phyloP scores from a whole-genome alignment of 768 basidiomycete species.

The Rossbeevera mucosa region DNA sequence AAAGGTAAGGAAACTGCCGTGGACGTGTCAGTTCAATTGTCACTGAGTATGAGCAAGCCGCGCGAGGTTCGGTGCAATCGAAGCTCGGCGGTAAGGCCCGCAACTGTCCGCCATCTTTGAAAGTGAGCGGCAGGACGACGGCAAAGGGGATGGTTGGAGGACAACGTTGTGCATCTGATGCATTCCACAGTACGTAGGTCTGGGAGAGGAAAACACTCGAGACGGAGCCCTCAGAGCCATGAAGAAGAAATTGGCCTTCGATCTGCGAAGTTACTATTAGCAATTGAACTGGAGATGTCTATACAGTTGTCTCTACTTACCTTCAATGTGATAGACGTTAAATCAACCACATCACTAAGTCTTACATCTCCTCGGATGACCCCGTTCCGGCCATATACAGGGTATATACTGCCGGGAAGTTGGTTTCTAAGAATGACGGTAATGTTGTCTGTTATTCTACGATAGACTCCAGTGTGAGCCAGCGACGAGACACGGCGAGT shows the following conservation, averaged over 20 bases:
- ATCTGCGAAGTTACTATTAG: constrained; percentile 12
- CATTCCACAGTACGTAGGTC: constrained; percentile 19
- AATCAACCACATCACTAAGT: constrained; percentile 7
- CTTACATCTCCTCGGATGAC: constrained; percentile 24
- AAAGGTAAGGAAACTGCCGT: constrained; percentile 39
- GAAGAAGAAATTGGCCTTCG: constrained; percentile 23
- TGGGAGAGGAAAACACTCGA: constrained; percentile 16
- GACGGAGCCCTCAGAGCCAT: constrained; percentile 9
- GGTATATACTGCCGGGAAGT: constrained; percentile 18
- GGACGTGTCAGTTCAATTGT: constrained; percentile 38
- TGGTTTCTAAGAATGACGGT: constrained; percentile 24
- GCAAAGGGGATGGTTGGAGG: constrained; percentile 41
- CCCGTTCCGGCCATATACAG: constrained; percentile 17
- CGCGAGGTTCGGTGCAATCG: constrained; percentile 20
- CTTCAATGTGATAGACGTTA: constrained; percentile 22
- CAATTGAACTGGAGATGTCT: not conserved
- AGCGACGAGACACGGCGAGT: constrained; percentile 26
- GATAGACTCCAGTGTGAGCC: constrained; percentile 18
- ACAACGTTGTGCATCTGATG: constrained; percentile 17
- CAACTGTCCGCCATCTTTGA: constrained; percentile 31
- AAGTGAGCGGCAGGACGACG: constrained; percentile 43
- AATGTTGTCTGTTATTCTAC: constrained; percentile 27
- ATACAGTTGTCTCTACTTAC: constrained; percentile 15
- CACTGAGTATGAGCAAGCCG: constrained; percentile 44
- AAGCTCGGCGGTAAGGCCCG: constrained; percentile 49